Conservation (phyloP, 345 rosid species). For the Fremontodendron californicum region DNA sequence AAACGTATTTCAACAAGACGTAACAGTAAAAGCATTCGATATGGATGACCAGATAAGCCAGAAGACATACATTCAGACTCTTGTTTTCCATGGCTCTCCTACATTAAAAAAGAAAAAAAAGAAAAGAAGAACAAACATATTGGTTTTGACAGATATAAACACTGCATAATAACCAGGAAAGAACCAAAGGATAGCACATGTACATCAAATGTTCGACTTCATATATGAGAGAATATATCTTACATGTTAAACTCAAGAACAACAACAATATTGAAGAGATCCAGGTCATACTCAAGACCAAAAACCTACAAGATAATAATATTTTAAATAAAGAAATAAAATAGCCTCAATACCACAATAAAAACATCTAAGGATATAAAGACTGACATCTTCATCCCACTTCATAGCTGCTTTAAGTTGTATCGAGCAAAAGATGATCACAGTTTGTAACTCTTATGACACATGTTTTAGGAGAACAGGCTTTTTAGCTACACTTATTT, state of each 20-base stretch:
- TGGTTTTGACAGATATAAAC: neutral
- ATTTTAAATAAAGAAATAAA: slow-evolving; percentile 14
- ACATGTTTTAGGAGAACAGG: neutral
- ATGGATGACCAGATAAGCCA: neutral
- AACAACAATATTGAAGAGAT: slow-evolving; percentile 97
- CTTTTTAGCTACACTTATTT: neutral
- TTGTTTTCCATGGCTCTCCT: slow-evolving; percentile 99
- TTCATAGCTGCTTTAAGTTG: slow-evolving; percentile 90
- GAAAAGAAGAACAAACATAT: neutral
- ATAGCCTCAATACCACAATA: neutral
- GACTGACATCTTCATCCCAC: slow-evolving; percentile 96
- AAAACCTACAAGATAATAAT: slow-evolving; percentile 59
- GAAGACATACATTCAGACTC: slow-evolving; percentile 77
- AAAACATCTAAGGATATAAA: slow-evolving; percentile 5
- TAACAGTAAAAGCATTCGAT: neutral
- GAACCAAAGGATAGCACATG: neutral
- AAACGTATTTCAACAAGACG: slow-evolving; percentile 12
- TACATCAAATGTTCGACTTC: neutral
- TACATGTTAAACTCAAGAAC: slow-evolving; percentile 98
- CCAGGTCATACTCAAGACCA: slow-evolving; percentile 95
- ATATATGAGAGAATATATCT: slow-evolving; percentile 20
- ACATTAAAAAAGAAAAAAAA: slow-evolving; percentile 13
- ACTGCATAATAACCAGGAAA: neutral
- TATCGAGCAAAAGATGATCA: neutral
- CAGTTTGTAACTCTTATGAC: neutral